These are phyloP conservation scores for Tephrocybe sp. DNA, from an alignment of 768 basidiomycete species.

Conservation along the genomic window DNA sequence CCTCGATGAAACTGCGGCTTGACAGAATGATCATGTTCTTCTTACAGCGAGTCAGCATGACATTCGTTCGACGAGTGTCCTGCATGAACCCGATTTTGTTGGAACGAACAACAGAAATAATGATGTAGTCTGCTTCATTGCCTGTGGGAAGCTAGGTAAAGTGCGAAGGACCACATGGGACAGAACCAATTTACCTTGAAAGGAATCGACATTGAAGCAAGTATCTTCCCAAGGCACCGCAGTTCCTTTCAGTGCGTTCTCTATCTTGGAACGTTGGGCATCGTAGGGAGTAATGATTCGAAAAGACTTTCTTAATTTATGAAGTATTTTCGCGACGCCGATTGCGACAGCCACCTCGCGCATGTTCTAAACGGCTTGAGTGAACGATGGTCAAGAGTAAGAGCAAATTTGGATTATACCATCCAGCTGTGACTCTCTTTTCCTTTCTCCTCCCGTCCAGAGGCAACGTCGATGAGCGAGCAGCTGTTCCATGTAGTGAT, in stretches of 20 bases:
- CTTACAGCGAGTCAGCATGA: conserved; percentile 84
- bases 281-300: conserved; percentile 78
- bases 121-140: conserved; percentile 79
- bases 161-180: conserved; percentile 10
- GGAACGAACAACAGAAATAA: conserved; percentile 69
- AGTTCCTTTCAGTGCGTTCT: conserved; percentile 44
- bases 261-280: conserved; percentile 57
- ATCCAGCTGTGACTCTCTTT: conserved; percentile 39
- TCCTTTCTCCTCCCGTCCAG: conserved; percentile 29
- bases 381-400: not conserved
- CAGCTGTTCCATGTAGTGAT: conserved; percentile 40
- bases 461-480: conserved; percentile 53
- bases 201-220: conserved; percentile 84
- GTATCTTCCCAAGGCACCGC: conserved; percentile 63
- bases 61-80: conserved; percentile 73
- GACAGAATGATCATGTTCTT: conserved; percentile 75
- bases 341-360: conserved; percentile 49
- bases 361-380: conserved; percentile 43
- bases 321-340: conserved; percentile 43
- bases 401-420: conserved; percentile 22
- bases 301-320: conserved; percentile 39
- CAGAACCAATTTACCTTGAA: conserved; percentile 57
- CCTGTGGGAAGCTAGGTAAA: conserved; percentile 39
- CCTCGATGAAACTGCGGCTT: conserved; percentile 58
- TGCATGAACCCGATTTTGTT: conserved; percentile 66